Percentiles rank a stretch among this genome's conserved stretches.
Conservation (phyloP, 1,284 basidiomycete genomes). For the Malassezia psittaci region DNA sequence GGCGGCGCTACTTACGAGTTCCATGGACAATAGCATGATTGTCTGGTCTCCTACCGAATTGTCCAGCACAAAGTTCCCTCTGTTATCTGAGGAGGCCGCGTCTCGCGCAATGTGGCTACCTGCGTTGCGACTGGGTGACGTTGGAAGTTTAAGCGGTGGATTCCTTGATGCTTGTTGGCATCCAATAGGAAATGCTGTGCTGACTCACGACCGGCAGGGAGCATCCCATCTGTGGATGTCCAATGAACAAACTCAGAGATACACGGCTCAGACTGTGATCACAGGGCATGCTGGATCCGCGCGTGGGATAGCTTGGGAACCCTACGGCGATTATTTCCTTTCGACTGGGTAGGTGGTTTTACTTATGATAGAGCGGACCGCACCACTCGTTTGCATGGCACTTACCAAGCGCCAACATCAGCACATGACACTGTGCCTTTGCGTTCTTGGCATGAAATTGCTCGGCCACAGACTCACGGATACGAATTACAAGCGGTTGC, state of each 20-base stretch:
- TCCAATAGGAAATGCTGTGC: slow-evolving; percentile 18
- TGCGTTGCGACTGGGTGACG: slow-evolving; percentile 39
- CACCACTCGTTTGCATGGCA: slow-evolving; percentile 39
- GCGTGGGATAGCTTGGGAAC: slow-evolving; percentile 35
- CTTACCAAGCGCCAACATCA: not conserved
- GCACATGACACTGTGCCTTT: not conserved
- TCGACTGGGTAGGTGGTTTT: slow-evolving; percentile 13
- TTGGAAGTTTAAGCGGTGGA: slow-evolving; percentile 39
- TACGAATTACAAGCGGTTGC: slow-evolving; percentile 35
- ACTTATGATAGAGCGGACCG: slow-evolving; percentile 26
- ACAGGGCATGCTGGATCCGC: slow-evolving; percentile 37
- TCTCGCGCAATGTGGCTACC: slow-evolving; percentile 40
- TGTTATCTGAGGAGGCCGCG: slow-evolving; percentile 35
- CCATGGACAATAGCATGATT: slow-evolving; percentile 42
- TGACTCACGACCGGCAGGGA: slow-evolving; percentile 43
- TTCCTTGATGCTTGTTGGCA: slow-evolving; percentile 41
- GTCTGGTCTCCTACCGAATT: slow-evolving; percentile 35
- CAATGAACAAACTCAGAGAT: not conserved
- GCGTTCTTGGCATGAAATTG: slow-evolving; percentile 42
- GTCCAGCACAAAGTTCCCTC: slow-evolving; percentile 1
- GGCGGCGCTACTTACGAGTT: slow-evolving; percentile 40
- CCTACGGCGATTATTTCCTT: slow-evolving; percentile 34
- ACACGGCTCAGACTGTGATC: slow-evolving; percentile 16
- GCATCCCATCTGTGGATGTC: slow-evolving; percentile 34
- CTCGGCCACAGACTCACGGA: slow-evolving; percentile 44